Base-by-base conservation (phyloP, 495 filamentous ascomycete species). In the Talaromyces liani region DNA sequence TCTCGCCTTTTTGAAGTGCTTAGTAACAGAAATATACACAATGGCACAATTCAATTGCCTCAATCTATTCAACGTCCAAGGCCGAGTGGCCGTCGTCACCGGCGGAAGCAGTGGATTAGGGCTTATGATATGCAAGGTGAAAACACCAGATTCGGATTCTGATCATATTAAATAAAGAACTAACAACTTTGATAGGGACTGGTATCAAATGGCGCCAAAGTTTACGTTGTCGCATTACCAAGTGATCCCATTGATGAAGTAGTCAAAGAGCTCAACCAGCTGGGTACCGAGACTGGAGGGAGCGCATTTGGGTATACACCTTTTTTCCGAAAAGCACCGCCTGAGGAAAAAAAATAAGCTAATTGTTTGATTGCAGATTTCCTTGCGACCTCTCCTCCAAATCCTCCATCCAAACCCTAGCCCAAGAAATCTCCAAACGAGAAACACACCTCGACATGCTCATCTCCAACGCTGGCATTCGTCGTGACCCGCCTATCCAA, bases 101-200 rank as follows among this genome's bases (percentile, higher is more conserved):
- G 78, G 78, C 31, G 78, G 78, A 0, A 78, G 72, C 53, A 79
- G 76, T 66, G 77, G 78, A 16, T 65, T 80, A 33, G 78, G 78
- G 8, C 61, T 78, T 18, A 80, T 80, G 78, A 79, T 79, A 36
- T 66, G 66, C 58, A 75, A 72, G 58, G 77, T 71, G 66, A 47
- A 64, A 61, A 31, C 29, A 31, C 29, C 29, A 31, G 1, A 1
- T 31, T 7, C 29, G 29, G 29, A 7, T 7, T 31, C 29, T 31
- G 29, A 31, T 31, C 6, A 31, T 7, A 31, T 31, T 31, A 31
- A 31, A 31, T 31, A 31, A 31, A 31, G 29, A 31, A 6, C 29
- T 31, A 31, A 31, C 29, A 62, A 33, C 57, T 14, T 27, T 58
- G 9, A 6, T 33, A 77, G 77, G 77, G 72, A 4, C 68, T 79